These are phyloP conservation scores for Ceratocystis albifundus DNA, from an alignment of 2,329 filamentous ascomycete genomes.

Conservation along the genomic window DNA sequence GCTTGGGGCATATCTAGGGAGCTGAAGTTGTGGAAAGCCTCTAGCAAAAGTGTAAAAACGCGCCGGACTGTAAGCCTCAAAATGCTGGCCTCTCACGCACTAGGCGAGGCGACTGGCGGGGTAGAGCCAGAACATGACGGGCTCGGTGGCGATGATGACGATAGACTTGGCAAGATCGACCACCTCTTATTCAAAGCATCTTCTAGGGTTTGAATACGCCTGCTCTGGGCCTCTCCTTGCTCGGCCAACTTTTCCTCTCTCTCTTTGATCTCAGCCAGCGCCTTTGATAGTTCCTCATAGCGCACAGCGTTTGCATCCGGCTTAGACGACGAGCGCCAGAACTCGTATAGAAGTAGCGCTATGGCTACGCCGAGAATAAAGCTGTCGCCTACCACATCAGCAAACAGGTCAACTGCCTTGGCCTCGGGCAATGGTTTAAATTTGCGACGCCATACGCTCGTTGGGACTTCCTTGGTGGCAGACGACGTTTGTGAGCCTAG, in stretches of 20 bases:
- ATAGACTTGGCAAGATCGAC: constrained; percentile 36
- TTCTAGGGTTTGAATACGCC: constrained; percentile 43
- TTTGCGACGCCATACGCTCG: constrained; percentile 49
- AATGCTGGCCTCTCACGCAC: background rate
- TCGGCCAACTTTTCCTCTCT: constrained; percentile 41
- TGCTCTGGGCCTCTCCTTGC: constrained; percentile 36
- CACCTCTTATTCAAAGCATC: constrained; percentile 42
- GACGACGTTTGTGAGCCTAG: background rate
- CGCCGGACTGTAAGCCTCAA: no score
- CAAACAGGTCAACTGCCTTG: constrained; percentile 56
- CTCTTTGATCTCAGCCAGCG: constrained; percentile 40
- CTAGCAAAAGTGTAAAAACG: no score
- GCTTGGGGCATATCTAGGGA: background rate
- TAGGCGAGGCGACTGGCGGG: background rate
- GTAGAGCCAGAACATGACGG: background rate
- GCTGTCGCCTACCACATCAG: constrained; percentile 51
- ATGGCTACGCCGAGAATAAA: constrained; percentile 52
- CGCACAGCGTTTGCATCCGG: constrained; percentile 46
- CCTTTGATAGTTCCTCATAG: constrained; percentile 39
- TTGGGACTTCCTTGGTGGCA: constrained; percentile 19
- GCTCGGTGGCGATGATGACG: background rate
- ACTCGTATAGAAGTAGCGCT: constrained; percentile 50
- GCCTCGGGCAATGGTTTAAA: constrained; percentile 52
- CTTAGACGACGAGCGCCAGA: constrained; percentile 47
- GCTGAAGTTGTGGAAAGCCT: no score